phyloP scores from a whole-genome alignment of 139 green algal genomes.

The Chlamydomonas sphaeroides region DNA sequence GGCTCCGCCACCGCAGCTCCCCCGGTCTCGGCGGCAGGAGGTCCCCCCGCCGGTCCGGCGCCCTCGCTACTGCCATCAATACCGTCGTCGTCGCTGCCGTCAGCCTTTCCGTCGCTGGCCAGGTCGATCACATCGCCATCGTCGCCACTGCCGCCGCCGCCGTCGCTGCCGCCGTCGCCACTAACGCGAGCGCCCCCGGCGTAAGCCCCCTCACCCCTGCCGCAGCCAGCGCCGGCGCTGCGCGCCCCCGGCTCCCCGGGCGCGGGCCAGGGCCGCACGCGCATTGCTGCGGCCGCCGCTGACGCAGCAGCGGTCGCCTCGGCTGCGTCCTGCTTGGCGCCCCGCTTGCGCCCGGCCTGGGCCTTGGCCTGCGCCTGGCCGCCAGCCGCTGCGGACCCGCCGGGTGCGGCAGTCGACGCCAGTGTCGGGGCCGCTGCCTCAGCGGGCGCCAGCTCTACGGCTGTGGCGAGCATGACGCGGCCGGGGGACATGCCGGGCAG shows the following conservation, averaged over 20 bases:
- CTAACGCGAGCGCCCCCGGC: neutral
- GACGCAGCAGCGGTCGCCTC: neutral
- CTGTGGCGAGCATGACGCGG: conserved; percentile 53
- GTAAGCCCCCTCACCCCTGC: neutral
- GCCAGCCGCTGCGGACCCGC: no score
- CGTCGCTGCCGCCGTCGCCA: neutral
- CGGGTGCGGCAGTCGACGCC: no score
- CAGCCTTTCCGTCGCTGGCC: no score
- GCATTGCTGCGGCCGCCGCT: neutral
- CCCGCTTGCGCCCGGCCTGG: neutral
- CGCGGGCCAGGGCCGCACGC: conserved; percentile 7
- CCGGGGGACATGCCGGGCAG: conserved; percentile 43
- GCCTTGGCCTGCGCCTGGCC: no score
- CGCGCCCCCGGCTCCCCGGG: conserved; percentile 1
- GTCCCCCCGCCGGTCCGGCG: no score
- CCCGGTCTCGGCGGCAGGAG: no score
- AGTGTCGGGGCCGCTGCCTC: no score
- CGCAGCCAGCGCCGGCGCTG: neutral
- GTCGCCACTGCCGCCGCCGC: no score
- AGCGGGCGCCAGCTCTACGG: conserved; percentile 43
- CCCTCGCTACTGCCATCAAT: no score
- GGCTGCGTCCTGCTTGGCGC: neutral
- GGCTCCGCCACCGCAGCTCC: no score
- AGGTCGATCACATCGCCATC: neutral
- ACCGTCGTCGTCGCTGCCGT: no score